Conservation (phyloP, 78 protist species). For the Chrysochromulina parva region DNA sequence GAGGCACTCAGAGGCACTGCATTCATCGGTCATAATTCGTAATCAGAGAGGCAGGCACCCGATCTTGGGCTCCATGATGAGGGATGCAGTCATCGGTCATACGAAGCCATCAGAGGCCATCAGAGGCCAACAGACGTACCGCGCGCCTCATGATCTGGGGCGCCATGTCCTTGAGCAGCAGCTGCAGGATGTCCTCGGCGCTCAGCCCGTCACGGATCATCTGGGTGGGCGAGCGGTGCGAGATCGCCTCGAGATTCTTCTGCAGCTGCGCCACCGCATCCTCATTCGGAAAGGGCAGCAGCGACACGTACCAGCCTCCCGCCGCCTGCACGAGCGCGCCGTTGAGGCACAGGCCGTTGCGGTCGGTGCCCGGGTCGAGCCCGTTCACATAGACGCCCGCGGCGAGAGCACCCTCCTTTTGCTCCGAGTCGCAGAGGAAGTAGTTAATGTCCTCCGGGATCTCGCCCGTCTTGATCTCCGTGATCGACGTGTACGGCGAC, state of each 20-base stretch:
- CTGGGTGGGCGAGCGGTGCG: background rate
- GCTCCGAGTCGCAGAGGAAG: background rate
- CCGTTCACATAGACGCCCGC: background rate
- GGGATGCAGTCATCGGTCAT: no score
- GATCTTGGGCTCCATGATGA: no score
- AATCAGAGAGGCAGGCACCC: no score
- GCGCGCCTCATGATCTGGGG: no score
- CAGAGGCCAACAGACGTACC: no score
- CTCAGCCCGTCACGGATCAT: background rate
- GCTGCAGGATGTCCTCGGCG: background rate
- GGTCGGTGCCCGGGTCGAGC: background rate
- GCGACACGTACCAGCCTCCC: constrained; percentile 12
- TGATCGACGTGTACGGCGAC: background rate
- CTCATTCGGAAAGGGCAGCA: constrained; percentile 15
- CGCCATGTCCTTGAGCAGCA: background rate
- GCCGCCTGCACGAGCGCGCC: background rate
- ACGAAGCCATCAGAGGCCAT: no score
- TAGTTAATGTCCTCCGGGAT: constrained; percentile 18
- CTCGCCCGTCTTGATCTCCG: background rate
- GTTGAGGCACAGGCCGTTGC: background rate
- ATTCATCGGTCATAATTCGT: no score
- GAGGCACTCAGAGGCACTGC: no score
- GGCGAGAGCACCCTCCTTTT: constrained; percentile 18
- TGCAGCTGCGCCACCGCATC: background rate
- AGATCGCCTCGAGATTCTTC: background rate